Conservation (phyloP, 2,329 filamentous ascomycete species). For the Fonsecaea pedrosoi region DNA sequence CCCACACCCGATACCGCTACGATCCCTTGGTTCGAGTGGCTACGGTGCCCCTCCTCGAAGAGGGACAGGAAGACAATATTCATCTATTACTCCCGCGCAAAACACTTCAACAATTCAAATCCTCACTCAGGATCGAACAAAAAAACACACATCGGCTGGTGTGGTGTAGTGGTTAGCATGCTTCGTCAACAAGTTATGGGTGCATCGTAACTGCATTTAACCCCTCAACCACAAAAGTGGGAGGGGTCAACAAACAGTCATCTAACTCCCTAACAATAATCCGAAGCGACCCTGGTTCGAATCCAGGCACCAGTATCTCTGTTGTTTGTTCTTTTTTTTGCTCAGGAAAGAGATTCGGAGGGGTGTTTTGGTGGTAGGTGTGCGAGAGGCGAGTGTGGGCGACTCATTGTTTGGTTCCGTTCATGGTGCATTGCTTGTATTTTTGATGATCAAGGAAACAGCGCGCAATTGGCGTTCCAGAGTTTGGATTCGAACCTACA, state of each 20-base stretch:
- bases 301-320: slow-evolving; percentile 16
- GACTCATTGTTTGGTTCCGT: too few relatives aligned
- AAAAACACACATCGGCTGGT: not conserved
- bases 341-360: not conserved
- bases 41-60: not conserved
- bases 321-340: not conserved
- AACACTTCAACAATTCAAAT: not conserved
- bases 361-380: not conserved
- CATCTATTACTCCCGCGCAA: not conserved
- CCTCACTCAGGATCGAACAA: too few relatives aligned
- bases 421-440: too few relatives aligned
- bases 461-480: too few relatives aligned
- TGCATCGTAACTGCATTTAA: too few relatives aligned
- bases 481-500: too few relatives aligned
- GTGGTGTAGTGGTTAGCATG: slow-evolving; percentile 30
- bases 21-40: too few relatives aligned
- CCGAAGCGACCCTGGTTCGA: slow-evolving; percentile 31
- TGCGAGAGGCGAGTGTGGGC: not conserved
- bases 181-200: slow-evolving; percentile 8
- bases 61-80: not conserved
- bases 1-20: too few relatives aligned
- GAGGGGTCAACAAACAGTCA: too few relatives aligned
- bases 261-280: not conserved
- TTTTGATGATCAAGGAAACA: too few relatives aligned
- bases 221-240: too few relatives aligned